Evolutionary conservation across 768 basidiomycete species (phyloP), one percentile per base, ranked within the genome.

Genomic region (Boletus subcaerulescens): DNA sequence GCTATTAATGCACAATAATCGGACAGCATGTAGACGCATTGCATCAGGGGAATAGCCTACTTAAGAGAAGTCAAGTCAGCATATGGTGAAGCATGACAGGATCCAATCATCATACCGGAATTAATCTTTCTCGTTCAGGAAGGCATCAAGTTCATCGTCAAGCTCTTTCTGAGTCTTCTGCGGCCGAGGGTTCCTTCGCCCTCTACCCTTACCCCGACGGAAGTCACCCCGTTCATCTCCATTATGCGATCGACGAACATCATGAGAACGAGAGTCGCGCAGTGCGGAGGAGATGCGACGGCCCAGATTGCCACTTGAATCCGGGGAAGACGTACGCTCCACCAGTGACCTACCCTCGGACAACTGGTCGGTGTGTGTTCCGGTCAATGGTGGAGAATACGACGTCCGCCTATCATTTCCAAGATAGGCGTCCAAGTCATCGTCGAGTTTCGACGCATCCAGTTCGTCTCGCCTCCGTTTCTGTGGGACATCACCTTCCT

Each of bases 71-170:
- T 22, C 11, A 14, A 15, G 40, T 67, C 14, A 67, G 41, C 13
- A 43, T 11, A 47, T 38, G 15, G 26, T 31, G 26, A 44, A 32
- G 33, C 35, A 33, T 18, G 24, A 57, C 20, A 15, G 20, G 39
- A 47, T 22, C 15, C 4, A 15, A 29, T 57, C 59, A 52, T 38
- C 59, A 52, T 38, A 61, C 62, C 41, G n/a, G 14, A 44, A 47
- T 66, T 62, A 78, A 54, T 76, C 71, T 60, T 75, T 76, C 58
- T 77, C 76, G 26, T 81, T 83, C 59, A 89, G 68, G 70, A 92
- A 92, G 15, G 86, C 85, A 32, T 93, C 91, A 45, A 93, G 74
- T 64, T 93, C 91, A 46, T 86, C 89, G 58, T 93, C 91, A 36
- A 93, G 74, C 61, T 93, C 89, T 70, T 87, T 81, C 65, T 85